These are phyloP conservation scores for Irineochytrium annulatum DNA, from an alignment of 192 early-diverging fungal genomes.

Conservation along the genomic window DNA sequence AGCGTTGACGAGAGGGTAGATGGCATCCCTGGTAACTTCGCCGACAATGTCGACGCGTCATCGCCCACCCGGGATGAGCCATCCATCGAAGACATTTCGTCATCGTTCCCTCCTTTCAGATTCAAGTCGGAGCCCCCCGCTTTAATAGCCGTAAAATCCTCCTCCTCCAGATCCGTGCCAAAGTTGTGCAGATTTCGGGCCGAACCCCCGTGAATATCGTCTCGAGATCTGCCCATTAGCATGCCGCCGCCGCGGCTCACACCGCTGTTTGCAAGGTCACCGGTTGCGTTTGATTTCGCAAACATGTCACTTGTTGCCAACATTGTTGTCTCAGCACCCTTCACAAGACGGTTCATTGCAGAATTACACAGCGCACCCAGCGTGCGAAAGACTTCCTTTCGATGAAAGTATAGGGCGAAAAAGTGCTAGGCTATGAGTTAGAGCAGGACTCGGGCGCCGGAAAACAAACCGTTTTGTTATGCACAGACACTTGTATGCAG, in stretches of 20 bases:
- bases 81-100: too few species aligned
- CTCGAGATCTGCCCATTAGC: conserved; percentile 36
- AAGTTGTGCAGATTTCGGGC: not conserved
- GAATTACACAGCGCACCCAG: conserved; percentile 41
- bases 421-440: conserved; percentile 22
- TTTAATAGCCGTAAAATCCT: conserved; percentile 42
- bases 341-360: conserved; percentile 54
- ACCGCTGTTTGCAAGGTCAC: conserved; percentile 46
- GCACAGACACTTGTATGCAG: conserved; percentile 37
- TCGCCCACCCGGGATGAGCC: not conserved
- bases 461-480: conserved; percentile 23
- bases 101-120: too few species aligned
- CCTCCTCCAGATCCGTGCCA: conserved; percentile 38
- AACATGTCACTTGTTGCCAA: conserved; percentile 52
- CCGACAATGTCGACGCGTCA: too few species aligned
- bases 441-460: not conserved
- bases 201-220: conserved; percentile 22
- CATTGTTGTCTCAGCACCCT: conserved; percentile 51
- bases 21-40: too few species aligned
- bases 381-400: conserved; percentile 48
- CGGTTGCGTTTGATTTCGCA: conserved; percentile 48
- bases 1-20: too few species aligned
- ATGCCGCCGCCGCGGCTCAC: conserved; percentile 37
- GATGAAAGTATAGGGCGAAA: conserved; percentile 46
- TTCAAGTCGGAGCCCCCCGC: conserved; percentile 6